These are phyloP conservation scores for Apiospora koreana DNA, from an alignment of 2,329 filamentous ascomycete species.

Conservation along the genomic window DNA sequence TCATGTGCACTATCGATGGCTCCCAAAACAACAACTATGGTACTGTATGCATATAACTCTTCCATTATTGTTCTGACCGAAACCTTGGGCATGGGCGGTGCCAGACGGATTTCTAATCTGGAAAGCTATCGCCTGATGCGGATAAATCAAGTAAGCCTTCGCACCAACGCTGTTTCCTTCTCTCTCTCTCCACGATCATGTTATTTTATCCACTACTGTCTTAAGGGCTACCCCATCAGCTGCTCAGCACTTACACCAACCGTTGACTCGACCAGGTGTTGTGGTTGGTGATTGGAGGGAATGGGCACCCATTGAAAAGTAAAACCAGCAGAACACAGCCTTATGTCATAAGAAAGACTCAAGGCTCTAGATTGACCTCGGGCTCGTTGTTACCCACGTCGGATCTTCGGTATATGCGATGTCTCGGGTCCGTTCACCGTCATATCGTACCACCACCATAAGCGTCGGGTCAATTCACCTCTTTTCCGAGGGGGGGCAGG, in stretches of 20 bases:
- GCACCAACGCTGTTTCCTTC: not conserved
- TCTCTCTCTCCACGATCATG: not conserved
- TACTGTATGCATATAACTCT: not conserved
- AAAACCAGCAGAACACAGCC: not conserved
- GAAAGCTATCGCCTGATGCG: not conserved
- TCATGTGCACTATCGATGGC: not conserved
- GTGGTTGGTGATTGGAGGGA: not conserved
- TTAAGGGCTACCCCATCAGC: not conserved
- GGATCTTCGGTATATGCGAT: not conserved
- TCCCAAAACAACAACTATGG: not conserved
- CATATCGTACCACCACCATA: not conserved
- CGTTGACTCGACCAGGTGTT: not conserved
- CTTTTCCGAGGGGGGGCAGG: not conserved
- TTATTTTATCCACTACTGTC: not conserved
- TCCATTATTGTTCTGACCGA: not conserved
- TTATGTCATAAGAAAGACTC: not conserved
- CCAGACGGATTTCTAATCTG: not conserved
- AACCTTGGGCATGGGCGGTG: too few relatives aligned
- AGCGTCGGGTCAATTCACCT: not conserved
- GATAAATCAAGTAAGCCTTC: not conserved
- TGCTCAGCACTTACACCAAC: not conserved
- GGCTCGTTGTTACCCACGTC: not conserved
- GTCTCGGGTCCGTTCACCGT: not conserved
- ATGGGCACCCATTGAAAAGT: not conserved
- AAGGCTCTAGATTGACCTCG: not conserved